Evolutionary conservation across 768 basidiomycete species (phyloP), one percentile per base, ranked within the genome.

Genomic region (Myochromella boudieri): DNA sequence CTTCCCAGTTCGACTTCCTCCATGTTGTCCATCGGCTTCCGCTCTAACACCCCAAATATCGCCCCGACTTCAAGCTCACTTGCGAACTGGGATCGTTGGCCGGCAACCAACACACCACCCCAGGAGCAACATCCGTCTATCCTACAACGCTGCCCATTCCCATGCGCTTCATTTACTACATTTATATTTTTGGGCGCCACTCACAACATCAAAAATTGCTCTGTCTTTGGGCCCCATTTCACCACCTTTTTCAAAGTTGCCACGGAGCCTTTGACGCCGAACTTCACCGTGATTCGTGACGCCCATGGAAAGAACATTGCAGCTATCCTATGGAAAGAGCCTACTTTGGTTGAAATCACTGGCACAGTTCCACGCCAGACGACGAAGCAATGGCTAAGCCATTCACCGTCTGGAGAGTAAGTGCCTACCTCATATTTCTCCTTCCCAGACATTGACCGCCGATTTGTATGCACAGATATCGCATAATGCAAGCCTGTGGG

Each of bases 171-270:
- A n/a, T n/a, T n/a, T n/a, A n/a, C n/a, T n/a, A n/a, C n/a, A n/a
- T n/a, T n/a, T n/a, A n/a, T n/a, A n/a, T n/a, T n/a, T n/a, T n/a
- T n/a, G n/a, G n/a, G n/a, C n/a, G n/a, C n/a, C n/a, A n/a, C n/a
- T n/a, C n/a, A n/a, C 33, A n/a, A 64, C 20, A 56, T 76, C 8
- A 57, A 75, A 32, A 68, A 75, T 52, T 74, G 66, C 52, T 60
- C 39, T 31, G 63, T 76, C 32, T 39, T 72, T 37, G 72, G 72
- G 2, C 69, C 74, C 0, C 64, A 66, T 49, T 60, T 60, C 22
- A 66, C 67, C 52, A 65, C 68, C 11, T 65, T 61, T 14, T 76
- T 71, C 53, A 66, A 67, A 42, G 44, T 77, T 46, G 55, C 56
- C 28, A 72, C 74, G 10, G 65, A 67, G 48, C 44, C 64, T 20